A percentile compares a stretch with the other conserved stretches of the same genome.
Evolutionary conservation across 139 green algal species (phyloP).

Genomic region (Coelastrella sp.): DNA sequence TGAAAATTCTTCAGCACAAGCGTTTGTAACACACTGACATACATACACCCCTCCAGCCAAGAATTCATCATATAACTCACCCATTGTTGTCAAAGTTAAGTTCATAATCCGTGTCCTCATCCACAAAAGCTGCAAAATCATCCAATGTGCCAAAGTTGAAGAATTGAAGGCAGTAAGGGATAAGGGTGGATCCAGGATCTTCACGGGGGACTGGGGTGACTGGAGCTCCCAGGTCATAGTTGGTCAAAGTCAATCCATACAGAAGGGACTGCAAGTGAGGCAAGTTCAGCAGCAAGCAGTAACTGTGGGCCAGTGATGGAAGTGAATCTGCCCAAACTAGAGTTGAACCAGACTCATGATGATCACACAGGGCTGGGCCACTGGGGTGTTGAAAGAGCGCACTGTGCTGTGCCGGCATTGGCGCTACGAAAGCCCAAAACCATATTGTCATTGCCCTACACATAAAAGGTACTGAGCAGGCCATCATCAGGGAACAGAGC

Average conservation of each 20-base stretch:
- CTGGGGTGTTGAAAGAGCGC: too few relatives aligned
- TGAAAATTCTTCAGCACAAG: too few relatives aligned
- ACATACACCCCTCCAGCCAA: background rate
- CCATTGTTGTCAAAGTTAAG: constrained; percentile 20
- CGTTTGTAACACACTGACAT: too few relatives aligned
- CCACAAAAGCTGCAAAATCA: constrained; percentile 28
- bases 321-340: too few relatives aligned
- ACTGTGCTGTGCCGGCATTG: too few relatives aligned
- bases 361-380: too few relatives aligned
- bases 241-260: constrained; percentile 29
- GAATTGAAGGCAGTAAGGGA: constrained; percentile 41
- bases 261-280: constrained; percentile 5
- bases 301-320: background rate
- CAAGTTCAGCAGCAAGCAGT: background rate
- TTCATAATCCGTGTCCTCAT: constrained; percentile 15
- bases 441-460: too few relatives aligned
- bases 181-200: background rate
- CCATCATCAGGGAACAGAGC: too few relatives aligned
- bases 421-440: too few relatives aligned
- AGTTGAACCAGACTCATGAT: too few relatives aligned
- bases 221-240: constrained; percentile 30
- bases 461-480: too few relatives aligned
- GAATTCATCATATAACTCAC: background rate
- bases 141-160: constrained; percentile 49
- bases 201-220: constrained; percentile 11